Conservation (phyloP, 1,284 basidiomycete species). For the Cutaneotrichosporon cavernicola region DNA sequence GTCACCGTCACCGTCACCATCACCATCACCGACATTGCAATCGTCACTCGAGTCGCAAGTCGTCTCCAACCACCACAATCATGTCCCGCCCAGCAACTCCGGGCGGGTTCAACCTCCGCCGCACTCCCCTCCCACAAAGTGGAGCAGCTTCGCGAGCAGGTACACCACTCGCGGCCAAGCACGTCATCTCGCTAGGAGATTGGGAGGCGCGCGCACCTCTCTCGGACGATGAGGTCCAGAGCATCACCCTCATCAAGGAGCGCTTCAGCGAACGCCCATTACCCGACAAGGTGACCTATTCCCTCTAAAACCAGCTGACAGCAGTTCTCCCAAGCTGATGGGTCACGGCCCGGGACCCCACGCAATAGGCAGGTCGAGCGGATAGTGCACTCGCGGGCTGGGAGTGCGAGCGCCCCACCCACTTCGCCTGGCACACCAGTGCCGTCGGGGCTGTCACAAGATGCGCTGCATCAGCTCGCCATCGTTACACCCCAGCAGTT, state of each 20-base stretch:
- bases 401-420: slow-evolving; percentile 22
- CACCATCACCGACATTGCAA: neutral
- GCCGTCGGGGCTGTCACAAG: slow-evolving; percentile 21
- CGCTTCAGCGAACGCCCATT: slow-evolving; percentile 64
- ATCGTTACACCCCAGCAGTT: slow-evolving; percentile 87
- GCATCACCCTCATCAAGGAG: slow-evolving; percentile 64
- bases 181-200: slow-evolving; percentile 65
- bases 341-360: slow-evolving; percentile 45
- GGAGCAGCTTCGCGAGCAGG: slow-evolving; percentile 9
- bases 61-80: no score
- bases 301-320: neutral
- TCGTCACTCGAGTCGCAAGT: neutral
- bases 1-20: neutral
- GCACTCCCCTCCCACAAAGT: slow-evolving; percentile 17
- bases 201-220: slow-evolving; percentile 82
- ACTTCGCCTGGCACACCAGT: slow-evolving; percentile 21
- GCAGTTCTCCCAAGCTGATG: slow-evolving; percentile 31
- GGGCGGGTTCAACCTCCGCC: slow-evolving; percentile 23
- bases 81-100: slow-evolving; percentile 27
- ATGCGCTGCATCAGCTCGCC: slow-evolving; percentile 53
- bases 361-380: slow-evolving; percentile 8
- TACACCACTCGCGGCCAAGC: slow-evolving; percentile 20
- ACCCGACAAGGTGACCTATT: slow-evolving; percentile 66
- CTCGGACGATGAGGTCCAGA: slow-evolving; percentile 66
- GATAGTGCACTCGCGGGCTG: slow-evolving; percentile 16